Percentiles rank a stretch among this genome's conserved stretches.
Evolutionary conservation across 805 yeast genomes (phyloP).

Genomic region (Kodamaea kaohsiungensis): DNA sequence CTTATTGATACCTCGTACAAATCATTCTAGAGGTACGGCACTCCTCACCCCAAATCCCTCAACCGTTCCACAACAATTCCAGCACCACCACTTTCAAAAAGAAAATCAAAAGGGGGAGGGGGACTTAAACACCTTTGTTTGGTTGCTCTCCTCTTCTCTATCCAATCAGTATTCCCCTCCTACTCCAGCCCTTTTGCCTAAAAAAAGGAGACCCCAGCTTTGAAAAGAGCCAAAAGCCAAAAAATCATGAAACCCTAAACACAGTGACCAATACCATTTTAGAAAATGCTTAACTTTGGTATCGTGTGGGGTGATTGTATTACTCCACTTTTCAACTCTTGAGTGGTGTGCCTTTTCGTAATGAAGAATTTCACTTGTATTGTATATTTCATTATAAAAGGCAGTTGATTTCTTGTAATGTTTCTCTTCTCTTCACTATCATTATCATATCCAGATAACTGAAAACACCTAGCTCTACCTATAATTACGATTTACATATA

Average conservation of each 20-base stretch:
- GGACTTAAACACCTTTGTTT: not conserved
- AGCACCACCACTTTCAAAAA: not conserved
- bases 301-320: not conserved
- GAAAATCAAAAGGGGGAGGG: not conserved
- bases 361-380: not conserved
- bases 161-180: not conserved
- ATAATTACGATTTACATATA: not conserved
- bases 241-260: not conserved
- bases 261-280: not conserved
- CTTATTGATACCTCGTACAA: not conserved
- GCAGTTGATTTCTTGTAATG: not conserved
- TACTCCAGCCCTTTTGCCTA: not conserved
- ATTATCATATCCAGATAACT: not conserved
- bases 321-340: not conserved
- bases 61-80: not conserved
- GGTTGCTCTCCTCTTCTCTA: not conserved
- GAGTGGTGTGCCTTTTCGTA: not conserved
- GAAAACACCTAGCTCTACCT: not conserved
- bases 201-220: not conserved
- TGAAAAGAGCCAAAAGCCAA: not conserved
- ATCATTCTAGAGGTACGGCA: not conserved
- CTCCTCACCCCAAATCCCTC: not conserved
- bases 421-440: not conserved
- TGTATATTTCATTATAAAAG: not conserved
- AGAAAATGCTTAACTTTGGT: not conserved